Conservation (phyloP, 805 yeast genomes). For the Candida maris region DNA sequence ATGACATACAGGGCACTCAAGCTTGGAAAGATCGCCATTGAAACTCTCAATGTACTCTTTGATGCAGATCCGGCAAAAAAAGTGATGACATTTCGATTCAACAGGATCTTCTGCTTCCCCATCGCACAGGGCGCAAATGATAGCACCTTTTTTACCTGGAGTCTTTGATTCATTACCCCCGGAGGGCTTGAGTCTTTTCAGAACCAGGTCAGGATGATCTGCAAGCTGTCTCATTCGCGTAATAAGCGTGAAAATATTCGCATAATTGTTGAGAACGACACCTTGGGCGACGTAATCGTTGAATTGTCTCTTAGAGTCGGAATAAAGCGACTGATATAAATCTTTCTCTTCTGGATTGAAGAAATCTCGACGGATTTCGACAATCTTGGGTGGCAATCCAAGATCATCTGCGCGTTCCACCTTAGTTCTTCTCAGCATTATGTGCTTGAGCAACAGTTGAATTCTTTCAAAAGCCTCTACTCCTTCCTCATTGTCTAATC, state of each 20-base stretch:
- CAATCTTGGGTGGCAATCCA: slow-evolving; percentile 95
- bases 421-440: slow-evolving; percentile 93
- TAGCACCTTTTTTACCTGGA: slow-evolving; percentile 41
- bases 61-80: slow-evolving; percentile 89
- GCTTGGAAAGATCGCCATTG: slow-evolving; percentile 51
- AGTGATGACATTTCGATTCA: slow-evolving; percentile 89
- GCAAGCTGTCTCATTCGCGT: slow-evolving; percentile 98
- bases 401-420: slow-evolving; percentile 95
- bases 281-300: slow-evolving; percentile 94
- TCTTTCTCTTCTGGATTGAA: slow-evolving; percentile 96
- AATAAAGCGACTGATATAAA: slow-evolving; percentile 79
- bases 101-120: slow-evolving; percentile 99
- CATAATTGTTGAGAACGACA: slow-evolving; percentile 93
- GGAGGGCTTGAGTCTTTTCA: slow-evolving; percentile 55
- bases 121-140: slow-evolving; percentile 90
- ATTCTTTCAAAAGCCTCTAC: slow-evolving; percentile 71
- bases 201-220: slow-evolving; percentile 94
- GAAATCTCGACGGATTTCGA: slow-evolving; percentile 78
- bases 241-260: slow-evolving; percentile 91
- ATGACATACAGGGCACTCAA: slow-evolving; percentile 95
- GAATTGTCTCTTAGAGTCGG: slow-evolving; percentile 83
- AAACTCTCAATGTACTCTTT: slow-evolving; percentile 84
- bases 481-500: slow-evolving; percentile 76
- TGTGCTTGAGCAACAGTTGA: slow-evolving; percentile 66
- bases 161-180: slow-evolving; percentile 20